Evolutionary conservation across 495 filamentous ascomycete species (phyloP).

Genomic region (Aspergillus diversus): DNA sequence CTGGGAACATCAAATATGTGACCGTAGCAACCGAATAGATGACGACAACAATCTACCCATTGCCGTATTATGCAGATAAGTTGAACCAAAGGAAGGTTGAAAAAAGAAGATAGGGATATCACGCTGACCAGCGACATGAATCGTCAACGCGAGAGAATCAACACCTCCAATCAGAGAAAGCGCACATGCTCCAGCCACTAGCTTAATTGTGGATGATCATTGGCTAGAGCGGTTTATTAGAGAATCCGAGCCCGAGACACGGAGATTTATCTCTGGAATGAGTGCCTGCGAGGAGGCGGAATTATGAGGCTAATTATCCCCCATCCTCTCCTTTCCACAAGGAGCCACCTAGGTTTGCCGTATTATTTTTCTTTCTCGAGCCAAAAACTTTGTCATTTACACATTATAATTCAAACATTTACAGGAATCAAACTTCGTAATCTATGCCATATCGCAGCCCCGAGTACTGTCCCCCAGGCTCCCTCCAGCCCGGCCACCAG

Average conservation of each 20-base stretch:
- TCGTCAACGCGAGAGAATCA: not conserved
- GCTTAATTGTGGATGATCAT: conserved; percentile 2
- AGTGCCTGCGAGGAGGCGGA: too few relatives aligned
- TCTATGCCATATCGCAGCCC: conserved; percentile 1
- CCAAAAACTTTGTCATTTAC: too few relatives aligned
- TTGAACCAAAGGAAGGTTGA: not conserved
- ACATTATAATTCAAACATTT: too few relatives aligned
- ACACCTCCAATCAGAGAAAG: not conserved
- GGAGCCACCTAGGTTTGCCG: too few relatives aligned
- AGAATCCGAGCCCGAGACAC: conserved; percentile 1
- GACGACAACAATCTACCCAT: not conserved
- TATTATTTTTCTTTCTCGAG: too few relatives aligned
- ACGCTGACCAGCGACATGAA: not conserved
- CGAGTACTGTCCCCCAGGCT: not conserved
- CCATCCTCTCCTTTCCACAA: too few relatives aligned
- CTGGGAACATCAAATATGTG: not conserved
- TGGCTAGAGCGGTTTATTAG: not conserved
- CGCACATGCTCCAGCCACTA: not conserved
- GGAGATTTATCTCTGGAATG: not conserved
- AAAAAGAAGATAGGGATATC: not conserved
- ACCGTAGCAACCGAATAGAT: not conserved
- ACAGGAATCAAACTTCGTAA: not conserved
- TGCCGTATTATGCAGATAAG: not conserved
- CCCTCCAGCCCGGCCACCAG: not conserved
- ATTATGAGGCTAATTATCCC: too few relatives aligned